Conservation (phyloP, 2,329 filamentous ascomycete species). For the Talaromyces sp. region DNA sequence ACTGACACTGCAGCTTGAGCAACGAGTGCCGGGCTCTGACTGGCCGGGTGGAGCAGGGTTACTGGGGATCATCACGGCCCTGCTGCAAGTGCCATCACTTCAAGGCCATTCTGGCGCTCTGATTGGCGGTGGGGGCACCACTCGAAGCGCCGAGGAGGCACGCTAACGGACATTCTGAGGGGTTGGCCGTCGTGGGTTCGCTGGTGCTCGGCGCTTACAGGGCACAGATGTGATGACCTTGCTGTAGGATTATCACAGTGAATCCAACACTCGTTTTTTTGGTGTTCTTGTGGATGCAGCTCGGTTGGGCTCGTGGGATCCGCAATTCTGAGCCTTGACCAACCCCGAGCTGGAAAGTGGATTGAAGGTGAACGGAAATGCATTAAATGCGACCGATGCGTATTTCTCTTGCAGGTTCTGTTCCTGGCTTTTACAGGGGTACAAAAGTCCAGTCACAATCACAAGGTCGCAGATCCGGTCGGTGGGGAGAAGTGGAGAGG, state of each 20-base stretch:
- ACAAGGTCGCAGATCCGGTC: neutral
- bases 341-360: slow-evolving; percentile 1
- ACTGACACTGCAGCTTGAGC: slow-evolving; percentile 32
- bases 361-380: neutral
- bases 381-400: slow-evolving; percentile 1
- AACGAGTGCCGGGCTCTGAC: slow-evolving; percentile 16
- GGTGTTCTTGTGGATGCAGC: slow-evolving; percentile 4
- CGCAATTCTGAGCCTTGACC: neutral
- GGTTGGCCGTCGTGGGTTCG: slow-evolving; percentile 2
- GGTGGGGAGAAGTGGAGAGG: neutral
- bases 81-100: slow-evolving; percentile 40
- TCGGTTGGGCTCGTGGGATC: slow-evolving; percentile 1
- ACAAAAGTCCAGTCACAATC: slow-evolving; percentile 4
- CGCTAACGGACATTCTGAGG: slow-evolving; percentile 25
- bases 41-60: slow-evolving; percentile 18
- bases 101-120: slow-evolving; percentile 11
- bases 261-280: slow-evolving; percentile 1
- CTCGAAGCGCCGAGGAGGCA: slow-evolving; percentile 35
- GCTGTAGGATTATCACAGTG: slow-evolving; percentile 2
- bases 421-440: neutral
- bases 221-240: slow-evolving; percentile 14
- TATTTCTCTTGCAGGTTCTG: neutral
- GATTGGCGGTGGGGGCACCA: slow-evolving; percentile 29
- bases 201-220: slow-evolving; percentile 29
- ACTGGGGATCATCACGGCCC: slow-evolving; percentile 23